Conservation (phyloP, 2,329 filamentous ascomycete genomes). For the Monosporascus sp. region DNA sequence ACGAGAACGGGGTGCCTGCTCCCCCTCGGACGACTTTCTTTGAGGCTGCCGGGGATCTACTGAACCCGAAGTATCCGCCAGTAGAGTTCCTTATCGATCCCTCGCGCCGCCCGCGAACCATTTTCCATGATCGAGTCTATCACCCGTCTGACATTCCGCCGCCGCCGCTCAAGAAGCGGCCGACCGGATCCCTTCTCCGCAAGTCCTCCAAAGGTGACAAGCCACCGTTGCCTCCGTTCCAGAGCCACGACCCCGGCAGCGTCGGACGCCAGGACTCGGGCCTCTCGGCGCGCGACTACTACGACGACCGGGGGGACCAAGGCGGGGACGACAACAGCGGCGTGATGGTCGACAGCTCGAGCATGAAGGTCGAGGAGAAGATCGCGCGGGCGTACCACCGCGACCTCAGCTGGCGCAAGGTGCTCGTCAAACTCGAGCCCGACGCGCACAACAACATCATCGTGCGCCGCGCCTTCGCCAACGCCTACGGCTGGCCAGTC, state of each 20-base stretch:
- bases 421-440: conserved; percentile 88
- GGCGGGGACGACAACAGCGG: conserved; percentile 34
- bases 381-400: conserved; percentile 94
- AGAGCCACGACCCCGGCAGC: conserved; percentile 17
- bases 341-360: conserved; percentile 52
- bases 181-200: conserved; percentile 30
- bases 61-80: conserved; percentile 83
- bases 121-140: conserved; percentile 95
- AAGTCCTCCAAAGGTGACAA: conserved; percentile 19
- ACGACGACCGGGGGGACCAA: conserved; percentile 33
- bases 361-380: conserved; percentile 93
- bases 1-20: conserved; percentile 47
- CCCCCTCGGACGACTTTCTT: conserved; percentile 91
- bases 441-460: conserved; percentile 99
- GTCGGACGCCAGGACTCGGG: conserved; percentile 37
- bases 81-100: conserved; percentile 81
- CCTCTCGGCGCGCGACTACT: conserved; percentile 43
- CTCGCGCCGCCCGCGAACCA: conserved; percentile 73
- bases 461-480: conserved; percentile 92
- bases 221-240: conserved; percentile 21
- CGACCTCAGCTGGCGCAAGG: conserved; percentile 91
- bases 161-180: conserved; percentile 59
- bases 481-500: conserved; percentile 96
- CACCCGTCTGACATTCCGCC: conserved; percentile 89
- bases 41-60: conserved; percentile 85